Percentiles rank a stretch among this genome's conserved stretches.
Conservation (phyloP, 192 early-diverging fungal genomes). For the Helicostylum pulchrum region DNA sequence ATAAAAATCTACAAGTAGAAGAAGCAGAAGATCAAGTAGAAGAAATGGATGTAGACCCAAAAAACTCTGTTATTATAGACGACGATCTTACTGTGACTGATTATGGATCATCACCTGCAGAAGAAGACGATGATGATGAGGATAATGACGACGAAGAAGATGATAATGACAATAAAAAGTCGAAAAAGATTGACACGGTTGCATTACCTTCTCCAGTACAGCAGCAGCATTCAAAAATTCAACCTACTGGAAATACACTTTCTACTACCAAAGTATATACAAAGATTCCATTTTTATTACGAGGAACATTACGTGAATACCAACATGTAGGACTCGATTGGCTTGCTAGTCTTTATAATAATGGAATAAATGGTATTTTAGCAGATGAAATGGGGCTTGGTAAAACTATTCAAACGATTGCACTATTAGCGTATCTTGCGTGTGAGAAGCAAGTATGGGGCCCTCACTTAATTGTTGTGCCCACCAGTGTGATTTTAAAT, state of each 20-base stretch:
- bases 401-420: constrained; percentile 68
- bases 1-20: constrained; percentile 15
- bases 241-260: constrained; percentile 33
- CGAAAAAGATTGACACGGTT: neutral
- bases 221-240: neutral
- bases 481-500: constrained; percentile 72
- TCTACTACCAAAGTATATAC: constrained; percentile 47
- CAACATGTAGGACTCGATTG: constrained; percentile 90
- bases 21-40: constrained; percentile 21
- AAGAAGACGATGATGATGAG: constrained; percentile 11
- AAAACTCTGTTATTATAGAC: constrained; percentile 13
- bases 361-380: constrained; percentile 74
- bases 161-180: neutral
- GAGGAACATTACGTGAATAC: constrained; percentile 78
- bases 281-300: constrained; percentile 56
- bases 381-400: constrained; percentile 69
- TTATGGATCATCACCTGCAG: constrained; percentile 19
- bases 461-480: constrained; percentile 74
- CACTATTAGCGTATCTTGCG: constrained; percentile 63
- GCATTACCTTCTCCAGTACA: neutral
- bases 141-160: constrained; percentile 1
- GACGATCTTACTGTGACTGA: constrained; percentile 35
- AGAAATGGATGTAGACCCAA: constrained; percentile 27
- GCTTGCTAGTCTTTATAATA: constrained; percentile 82
- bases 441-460: constrained; percentile 60